Percentiles rank a stretch among this genome's conserved stretches.
phyloP scores from a whole-genome alignment of 108 stramenopile species.

The Pseudonitzschia multistriata region DNA sequence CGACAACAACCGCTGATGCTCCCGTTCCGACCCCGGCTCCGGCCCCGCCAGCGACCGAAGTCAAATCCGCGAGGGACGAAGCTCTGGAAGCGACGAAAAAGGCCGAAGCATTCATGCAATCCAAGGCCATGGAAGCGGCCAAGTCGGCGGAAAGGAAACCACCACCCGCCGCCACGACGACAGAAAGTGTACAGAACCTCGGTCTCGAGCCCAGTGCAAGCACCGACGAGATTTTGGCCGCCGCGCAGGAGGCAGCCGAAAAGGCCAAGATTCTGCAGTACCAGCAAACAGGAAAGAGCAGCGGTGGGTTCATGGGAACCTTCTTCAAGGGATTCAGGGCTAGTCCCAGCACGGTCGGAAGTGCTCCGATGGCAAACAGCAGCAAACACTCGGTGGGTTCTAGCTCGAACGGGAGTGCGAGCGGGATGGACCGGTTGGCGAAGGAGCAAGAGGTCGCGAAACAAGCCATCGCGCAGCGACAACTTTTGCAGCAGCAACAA shows the following conservation, averaged over 20 bases:
- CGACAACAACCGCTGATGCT: neutral
- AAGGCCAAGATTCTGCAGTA: slow-evolving; percentile 33
- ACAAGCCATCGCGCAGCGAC: slow-evolving; percentile 35
- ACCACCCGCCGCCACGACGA: slow-evolving; percentile 10
- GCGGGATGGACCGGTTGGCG: slow-evolving; percentile 27
- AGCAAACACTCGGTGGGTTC: slow-evolving; percentile 7
- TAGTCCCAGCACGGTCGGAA: neutral
- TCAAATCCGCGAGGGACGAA: slow-evolving; percentile 27
- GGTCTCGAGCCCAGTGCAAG: slow-evolving; percentile 13
- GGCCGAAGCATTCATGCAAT: slow-evolving; percentile 49
- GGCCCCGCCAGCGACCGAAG: slow-evolving; percentile 1
- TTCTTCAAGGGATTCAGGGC: slow-evolving; percentile 42
- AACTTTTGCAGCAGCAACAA: slow-evolving; percentile 17
- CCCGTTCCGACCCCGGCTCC: slow-evolving; percentile 6
- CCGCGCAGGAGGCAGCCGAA: slow-evolving; percentile 35
- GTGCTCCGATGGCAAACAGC: neutral
- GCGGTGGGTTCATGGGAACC: slow-evolving; percentile 39
- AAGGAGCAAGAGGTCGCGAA: slow-evolving; percentile 36
- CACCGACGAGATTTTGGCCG: slow-evolving; percentile 24
- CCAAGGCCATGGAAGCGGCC: slow-evolving; percentile 25
- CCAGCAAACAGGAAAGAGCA: slow-evolving; percentile 11
- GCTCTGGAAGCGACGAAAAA: slow-evolving; percentile 38
- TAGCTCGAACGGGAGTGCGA: slow-evolving; percentile 4
- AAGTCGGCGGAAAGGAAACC: neutral
- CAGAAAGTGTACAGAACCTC: neutral